These are phyloP conservation scores for Micractinium conductrix DNA, from an alignment of 139 green algal genomes.

Conservation along the genomic window DNA sequence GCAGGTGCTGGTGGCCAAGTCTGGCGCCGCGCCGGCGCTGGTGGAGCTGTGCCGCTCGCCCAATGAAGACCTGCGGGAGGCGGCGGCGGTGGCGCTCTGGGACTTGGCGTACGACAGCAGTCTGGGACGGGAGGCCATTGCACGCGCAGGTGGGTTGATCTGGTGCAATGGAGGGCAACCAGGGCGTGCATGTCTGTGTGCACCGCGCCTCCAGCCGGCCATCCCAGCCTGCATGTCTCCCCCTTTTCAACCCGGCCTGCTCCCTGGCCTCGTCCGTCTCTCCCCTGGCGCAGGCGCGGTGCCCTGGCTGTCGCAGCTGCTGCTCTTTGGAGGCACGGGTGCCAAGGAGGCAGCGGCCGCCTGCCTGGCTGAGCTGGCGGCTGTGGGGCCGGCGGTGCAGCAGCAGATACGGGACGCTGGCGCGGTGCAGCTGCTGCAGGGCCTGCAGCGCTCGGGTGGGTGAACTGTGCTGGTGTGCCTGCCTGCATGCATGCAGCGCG, in stretches of 20 bases:
- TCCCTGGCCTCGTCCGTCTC: background rate
- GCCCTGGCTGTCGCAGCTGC: conserved; percentile 45
- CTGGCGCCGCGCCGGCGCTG: background rate
- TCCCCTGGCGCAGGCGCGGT: conserved; percentile 27
- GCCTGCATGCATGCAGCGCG: too few relatives aligned
- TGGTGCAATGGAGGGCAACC: background rate
- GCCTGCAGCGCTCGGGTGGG: conserved; percentile 24
- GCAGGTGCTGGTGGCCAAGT: conserved; percentile 29
- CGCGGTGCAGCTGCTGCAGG: conserved; percentile 19
- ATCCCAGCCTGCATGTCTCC: too few relatives aligned
- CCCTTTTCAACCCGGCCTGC: too few relatives aligned
- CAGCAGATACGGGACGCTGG: conserved; percentile 36
- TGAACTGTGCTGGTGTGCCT: too few relatives aligned
- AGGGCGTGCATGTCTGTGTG: too few relatives aligned
- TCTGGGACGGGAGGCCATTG: conserved; percentile 14
- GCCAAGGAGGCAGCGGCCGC: conserved; percentile 48
- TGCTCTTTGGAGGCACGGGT: conserved; percentile 32
- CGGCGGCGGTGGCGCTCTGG: conserved; percentile 41
- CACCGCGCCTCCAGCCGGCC: too few relatives aligned
- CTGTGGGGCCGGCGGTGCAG: conserved; percentile 25
- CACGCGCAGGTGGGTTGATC: conserved; percentile 2
- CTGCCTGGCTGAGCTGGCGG: conserved; percentile 36
- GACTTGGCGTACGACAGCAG: conserved; percentile 32
- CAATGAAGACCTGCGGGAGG: conserved; percentile 31
- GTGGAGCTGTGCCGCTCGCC: conserved; percentile 22